phyloP scores from a whole-genome alignment of 768 basidiomycete genomes.

The Hericium coralloides region DNA sequence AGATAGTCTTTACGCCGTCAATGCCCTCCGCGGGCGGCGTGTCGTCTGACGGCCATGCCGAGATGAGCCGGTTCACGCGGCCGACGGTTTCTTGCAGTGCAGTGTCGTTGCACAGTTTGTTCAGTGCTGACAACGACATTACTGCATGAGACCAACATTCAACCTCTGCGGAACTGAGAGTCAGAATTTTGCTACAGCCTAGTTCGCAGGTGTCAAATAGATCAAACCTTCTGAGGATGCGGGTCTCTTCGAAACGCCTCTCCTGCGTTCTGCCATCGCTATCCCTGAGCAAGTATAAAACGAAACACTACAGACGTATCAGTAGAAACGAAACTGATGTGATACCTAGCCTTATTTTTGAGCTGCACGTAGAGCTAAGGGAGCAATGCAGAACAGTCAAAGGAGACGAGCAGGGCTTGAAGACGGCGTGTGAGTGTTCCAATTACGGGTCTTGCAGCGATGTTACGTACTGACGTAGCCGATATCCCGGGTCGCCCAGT shows the following conservation, averaged over 20 bases:
- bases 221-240: constrained; percentile 68
- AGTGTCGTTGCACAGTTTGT: constrained; percentile 42
- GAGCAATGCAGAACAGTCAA: too few relatives aligned
- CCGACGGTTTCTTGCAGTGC: constrained; percentile 50
- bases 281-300: too few relatives aligned
- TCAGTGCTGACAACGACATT: constrained; percentile 45
- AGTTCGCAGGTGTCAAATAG: constrained; percentile 7
- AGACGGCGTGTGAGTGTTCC: too few relatives aligned
- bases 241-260: constrained; percentile 50
- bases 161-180: constrained; percentile 40
- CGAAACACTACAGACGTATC: too few relatives aligned
- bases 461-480: too few relatives aligned
- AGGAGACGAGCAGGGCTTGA: too few relatives aligned
- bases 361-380: too few relatives aligned
- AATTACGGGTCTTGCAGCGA: too few relatives aligned
- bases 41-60: constrained; percentile 67
- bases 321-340: too few relatives aligned
- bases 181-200: background rate
- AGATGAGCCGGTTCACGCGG: constrained; percentile 65
- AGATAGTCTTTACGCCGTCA: constrained; percentile 50
- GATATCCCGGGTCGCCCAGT: too few relatives aligned
- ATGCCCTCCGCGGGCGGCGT: constrained; percentile 57
- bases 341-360: too few relatives aligned
- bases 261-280: constrained; percentile 53
- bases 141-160: constrained; percentile 70